Base-by-base conservation (phyloP, 495 filamentous ascomycete genomes). In the Aspergillus egyptiacus region DNA sequence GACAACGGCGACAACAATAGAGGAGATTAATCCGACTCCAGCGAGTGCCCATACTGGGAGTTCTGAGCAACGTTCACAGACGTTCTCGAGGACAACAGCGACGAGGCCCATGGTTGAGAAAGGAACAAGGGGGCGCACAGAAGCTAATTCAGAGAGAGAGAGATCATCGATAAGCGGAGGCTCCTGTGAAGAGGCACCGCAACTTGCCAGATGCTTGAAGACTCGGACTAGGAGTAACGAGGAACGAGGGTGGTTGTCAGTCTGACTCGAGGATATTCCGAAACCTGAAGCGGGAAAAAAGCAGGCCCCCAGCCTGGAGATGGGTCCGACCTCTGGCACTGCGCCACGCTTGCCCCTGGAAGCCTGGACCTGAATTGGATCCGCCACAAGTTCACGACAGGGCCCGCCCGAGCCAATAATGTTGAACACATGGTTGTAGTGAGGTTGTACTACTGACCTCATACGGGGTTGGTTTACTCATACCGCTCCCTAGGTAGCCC, bases 41-140 rank as follows among this genome's bases (percentile, higher is more conserved):
- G 38, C 49, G 18, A 72, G 48, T 6, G 63, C 59, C 51, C 59
- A 64, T 39, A 62, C 47, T 30, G 69, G 69, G 51, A 62, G 59
- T 23, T 52, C 48, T 18, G 69, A 70, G 68, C 68, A 72, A 32
- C 57, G 62, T 59, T 72, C 64, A 47, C 63, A 69, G 38, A 72
- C 56, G 20, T 38, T 56, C 50, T 63, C 59, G 41, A 74, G 56
- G 39, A 71, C 57, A 46, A 54, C 57, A 5, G 65, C 53, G 35
- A 72, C 63, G 35, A 72, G 54, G 49, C 69, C 69, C 69, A 72
- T 72, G 50, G 43, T 46, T 51, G 50, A 38, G 27, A 23, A 20
- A 28, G 39, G 11, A 24, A 15, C 17, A 49, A 42, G 23, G 14
- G 22, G 43, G 42, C 9, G 8, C 3, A 13, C 9, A 10, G 2